phyloP scores from a whole-genome alignment of 768 basidiomycete genomes.

The Sporobolomyces phaffii region DNA sequence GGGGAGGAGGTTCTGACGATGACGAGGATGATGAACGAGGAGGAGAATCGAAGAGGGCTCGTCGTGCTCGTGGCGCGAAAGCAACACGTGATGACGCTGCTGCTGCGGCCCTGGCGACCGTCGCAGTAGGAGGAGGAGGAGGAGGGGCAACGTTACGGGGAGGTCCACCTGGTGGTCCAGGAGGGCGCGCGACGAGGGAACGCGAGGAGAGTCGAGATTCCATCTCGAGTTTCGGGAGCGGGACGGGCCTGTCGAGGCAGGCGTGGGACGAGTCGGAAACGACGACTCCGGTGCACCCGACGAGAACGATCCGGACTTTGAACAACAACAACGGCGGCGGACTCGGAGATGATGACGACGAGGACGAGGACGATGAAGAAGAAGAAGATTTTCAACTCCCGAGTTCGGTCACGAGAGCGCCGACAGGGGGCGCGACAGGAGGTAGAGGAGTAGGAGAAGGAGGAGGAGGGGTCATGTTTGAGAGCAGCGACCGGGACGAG shows the following conservation, averaged over 20 bases:
- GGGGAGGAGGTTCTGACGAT: too few species aligned
- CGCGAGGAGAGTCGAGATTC: constrained; percentile 1
- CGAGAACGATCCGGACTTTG: too few species aligned
- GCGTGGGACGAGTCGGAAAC: background rate
- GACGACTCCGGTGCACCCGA: constrained; percentile 1
- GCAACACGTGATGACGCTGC: too few species aligned
- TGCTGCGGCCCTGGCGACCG: too few species aligned
- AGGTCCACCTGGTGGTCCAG: too few species aligned
- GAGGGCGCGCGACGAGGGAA: background rate
- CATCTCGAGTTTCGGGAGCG: background rate
- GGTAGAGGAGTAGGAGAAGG: background rate
- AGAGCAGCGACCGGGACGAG: constrained; percentile 1
- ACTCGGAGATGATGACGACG: background rate
- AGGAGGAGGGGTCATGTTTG: background rate
- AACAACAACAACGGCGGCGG: background rate
- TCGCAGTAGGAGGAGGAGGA: background rate
- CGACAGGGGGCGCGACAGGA: too few species aligned
- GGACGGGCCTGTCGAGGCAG: too few species aligned
- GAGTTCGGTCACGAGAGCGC: constrained; percentile 9
- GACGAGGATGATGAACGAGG: too few species aligned
- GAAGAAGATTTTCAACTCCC: background rate
- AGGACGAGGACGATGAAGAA: background rate
- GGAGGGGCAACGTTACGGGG: too few species aligned
- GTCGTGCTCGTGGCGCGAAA: too few species aligned
- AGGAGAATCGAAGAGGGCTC: too few species aligned